Conservation (phyloP, 345 rosid species). For the Syzygium aromaticum region DNA sequence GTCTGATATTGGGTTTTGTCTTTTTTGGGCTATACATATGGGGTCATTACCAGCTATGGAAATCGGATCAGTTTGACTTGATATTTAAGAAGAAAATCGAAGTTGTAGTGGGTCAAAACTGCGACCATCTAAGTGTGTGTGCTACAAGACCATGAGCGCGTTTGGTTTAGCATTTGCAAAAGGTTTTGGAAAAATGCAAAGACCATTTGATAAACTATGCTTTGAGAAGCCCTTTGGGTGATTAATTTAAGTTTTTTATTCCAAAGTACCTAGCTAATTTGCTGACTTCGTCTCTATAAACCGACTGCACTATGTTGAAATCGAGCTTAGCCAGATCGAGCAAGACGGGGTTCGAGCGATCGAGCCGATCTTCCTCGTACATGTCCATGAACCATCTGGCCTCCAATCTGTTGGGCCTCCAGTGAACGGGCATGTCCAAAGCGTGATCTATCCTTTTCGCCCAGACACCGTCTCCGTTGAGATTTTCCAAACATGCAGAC, state of each 20-base stretch:
- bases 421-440: conserved; percentile 12
- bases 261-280: neutral
- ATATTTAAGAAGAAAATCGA: neutral
- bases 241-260: too few relatives aligned
- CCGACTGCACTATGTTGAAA: conserved; percentile 6
- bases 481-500: neutral
- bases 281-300: neutral
- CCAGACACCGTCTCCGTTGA: neutral
- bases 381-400: conserved; percentile 12
- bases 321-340: conserved; percentile 12
- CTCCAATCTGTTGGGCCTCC: conserved; percentile 8
- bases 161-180: too few relatives aligned
- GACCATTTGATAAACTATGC: too few relatives aligned
- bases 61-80: neutral
- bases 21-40: neutral
- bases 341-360: neutral
- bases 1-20: neutral
- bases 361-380: neutral
- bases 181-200: too few relatives aligned
- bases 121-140: neutral
- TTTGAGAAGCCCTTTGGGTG: too few relatives aligned
- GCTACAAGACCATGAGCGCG: neutral
- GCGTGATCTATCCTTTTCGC: neutral
- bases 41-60: neutral
- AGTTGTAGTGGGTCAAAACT: neutral